Evolutionary conservation across 257 asterid genomes (phyloP).

Genomic region (Solanum sparsipilum): DNA sequence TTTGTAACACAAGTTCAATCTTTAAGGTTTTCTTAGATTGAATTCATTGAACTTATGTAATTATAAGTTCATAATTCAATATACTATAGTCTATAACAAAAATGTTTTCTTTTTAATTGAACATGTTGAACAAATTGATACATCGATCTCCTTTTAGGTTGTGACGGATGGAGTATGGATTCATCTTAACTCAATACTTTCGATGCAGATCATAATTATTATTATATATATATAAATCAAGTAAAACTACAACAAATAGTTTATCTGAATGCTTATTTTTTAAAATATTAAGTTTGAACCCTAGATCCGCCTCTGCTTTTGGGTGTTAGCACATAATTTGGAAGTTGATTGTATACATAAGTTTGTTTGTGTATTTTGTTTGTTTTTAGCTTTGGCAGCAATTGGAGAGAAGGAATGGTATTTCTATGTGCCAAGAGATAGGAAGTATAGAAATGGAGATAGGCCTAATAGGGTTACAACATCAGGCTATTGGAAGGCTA

Average conservation of each 20-base stretch:
- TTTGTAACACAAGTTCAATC: no score
- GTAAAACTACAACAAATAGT: no score
- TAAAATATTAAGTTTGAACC: neutral
- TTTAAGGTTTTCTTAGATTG: neutral
- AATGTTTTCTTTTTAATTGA: no score
- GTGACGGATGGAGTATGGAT: no score
- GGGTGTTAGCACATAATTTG: neutral
- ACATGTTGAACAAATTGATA: neutral
- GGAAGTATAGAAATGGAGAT: conserved; percentile 89
- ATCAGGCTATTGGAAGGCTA: conserved; percentile 97
- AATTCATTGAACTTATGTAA: neutral
- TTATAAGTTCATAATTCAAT: neutral
- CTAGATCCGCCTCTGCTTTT: neutral
- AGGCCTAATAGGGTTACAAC: conserved; percentile 97
- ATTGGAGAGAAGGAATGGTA: conserved; percentile 99
- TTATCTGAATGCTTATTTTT: no score
- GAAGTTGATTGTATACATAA: neutral
- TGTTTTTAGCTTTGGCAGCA: conserved; percentile 67
- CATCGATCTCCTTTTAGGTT: no score
- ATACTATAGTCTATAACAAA: neutral
- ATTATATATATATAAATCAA: neutral
- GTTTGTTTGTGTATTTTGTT: neutral
- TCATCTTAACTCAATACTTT: neutral
- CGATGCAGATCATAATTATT: neutral
- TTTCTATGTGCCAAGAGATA: conserved; percentile 88